A percentile compares a stretch with the other conserved stretches of the same genome.
Evolutionary conservation across 1,139 yeast genomes (phyloP).

Genomic region (Suhomyces chickasaworum): DNA sequence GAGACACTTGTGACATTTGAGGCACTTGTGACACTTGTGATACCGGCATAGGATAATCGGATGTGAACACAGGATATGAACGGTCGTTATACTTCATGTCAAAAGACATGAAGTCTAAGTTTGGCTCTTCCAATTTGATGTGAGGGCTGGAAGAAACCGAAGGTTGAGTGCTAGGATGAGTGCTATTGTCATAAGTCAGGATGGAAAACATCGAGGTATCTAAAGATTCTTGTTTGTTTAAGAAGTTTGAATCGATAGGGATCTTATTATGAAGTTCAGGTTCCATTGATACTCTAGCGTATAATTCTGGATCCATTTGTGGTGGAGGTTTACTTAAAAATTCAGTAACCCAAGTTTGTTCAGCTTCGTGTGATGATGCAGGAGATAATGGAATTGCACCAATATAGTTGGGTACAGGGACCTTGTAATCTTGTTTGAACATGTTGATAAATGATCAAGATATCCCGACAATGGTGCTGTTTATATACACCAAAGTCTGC

Average conservation of each 20-base stretch:
- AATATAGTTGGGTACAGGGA: constrained; percentile 3
- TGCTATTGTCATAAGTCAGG: background rate
- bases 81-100: constrained; percentile 1
- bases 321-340: constrained; percentile 19
- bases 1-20: background rate
- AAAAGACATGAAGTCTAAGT: constrained; percentile 2
- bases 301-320: background rate
- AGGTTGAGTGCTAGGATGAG: constrained; percentile 9
- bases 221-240: background rate
- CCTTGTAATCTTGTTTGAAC: constrained; percentile 3
- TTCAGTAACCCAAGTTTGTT: constrained; percentile 27
- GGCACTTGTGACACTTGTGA: background rate
- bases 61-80: background rate
- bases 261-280: background rate
- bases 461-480: background rate
- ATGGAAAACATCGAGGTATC: constrained; percentile 1
- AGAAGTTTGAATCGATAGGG: background rate
- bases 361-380: constrained; percentile 14
- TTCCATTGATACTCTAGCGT: background rate
- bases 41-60: background rate
- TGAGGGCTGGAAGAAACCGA: constrained; percentile 5
- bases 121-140: constrained; percentile 5
- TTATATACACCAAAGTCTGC: background rate
- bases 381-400: constrained; percentile 21
- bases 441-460: background rate